Conservation (phyloP, 352 stramenopile genomes). For the Globisporangium cylindrosporum region DNA sequence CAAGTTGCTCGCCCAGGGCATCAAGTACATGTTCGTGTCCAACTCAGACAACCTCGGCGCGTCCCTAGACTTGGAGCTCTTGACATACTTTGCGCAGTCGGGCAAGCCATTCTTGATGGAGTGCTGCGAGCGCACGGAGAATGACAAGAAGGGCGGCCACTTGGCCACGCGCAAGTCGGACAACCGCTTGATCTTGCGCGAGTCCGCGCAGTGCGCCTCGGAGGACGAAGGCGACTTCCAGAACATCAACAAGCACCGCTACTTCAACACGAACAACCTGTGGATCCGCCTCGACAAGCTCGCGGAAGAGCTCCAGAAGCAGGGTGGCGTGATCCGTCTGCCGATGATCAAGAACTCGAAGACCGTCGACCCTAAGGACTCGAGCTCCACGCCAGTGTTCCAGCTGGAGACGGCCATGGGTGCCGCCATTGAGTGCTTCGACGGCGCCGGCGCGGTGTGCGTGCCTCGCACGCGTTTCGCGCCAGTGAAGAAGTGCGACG, state of each 20-base stretch:
- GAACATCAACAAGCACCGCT: constrained; percentile 86
- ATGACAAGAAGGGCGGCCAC: constrained; percentile 99
- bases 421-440: constrained; percentile 86
- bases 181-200: constrained; percentile 93
- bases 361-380: constrained; percentile 86
- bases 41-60: constrained; percentile 89
- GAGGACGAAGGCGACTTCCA: constrained; percentile 81
- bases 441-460: constrained; percentile 81
- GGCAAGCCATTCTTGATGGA: constrained; percentile 91
- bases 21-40: constrained; percentile 91
- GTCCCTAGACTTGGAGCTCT: constrained; percentile 76
- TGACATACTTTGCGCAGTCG: constrained; percentile 90
- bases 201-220: constrained; percentile 88
- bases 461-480: constrained; percentile 87
- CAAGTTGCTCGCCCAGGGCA: constrained; percentile 77
- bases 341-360: constrained; percentile 90
- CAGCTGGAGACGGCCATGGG: constrained; percentile 87
- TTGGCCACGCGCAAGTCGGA: constrained; percentile 91
- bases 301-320: constrained; percentile 70
- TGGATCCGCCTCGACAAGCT: constrained; percentile 89
- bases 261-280: constrained; percentile 91
- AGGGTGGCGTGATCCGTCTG: constrained; percentile 78
- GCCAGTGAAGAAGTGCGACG: constrained; percentile 88
- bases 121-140: constrained; percentile 97
- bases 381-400: constrained; percentile 81